Conservation (phyloP, 2,329 filamentous ascomycete species). For the Aspergillus sp. region DNA sequence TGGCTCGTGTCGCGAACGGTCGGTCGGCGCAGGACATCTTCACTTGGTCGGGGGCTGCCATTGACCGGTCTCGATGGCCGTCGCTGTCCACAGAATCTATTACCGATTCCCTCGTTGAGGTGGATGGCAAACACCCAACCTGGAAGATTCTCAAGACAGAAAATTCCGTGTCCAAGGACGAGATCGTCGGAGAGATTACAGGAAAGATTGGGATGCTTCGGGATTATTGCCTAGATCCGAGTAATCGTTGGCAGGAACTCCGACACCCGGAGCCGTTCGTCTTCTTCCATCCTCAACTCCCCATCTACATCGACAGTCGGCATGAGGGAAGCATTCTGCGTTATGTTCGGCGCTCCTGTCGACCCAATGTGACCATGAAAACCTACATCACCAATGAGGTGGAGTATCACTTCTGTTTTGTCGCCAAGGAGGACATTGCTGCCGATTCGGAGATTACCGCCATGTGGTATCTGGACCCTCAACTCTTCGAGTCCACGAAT, state of each 20-base stretch:
- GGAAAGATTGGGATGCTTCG: slow-evolving; percentile 73
- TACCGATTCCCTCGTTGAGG: slow-evolving; percentile 48
- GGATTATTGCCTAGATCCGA: slow-evolving; percentile 66
- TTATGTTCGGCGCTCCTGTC: slow-evolving; percentile 89
- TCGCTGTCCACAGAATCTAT: slow-evolving; percentile 53
- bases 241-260: slow-evolving; percentile 68
- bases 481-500: slow-evolving; percentile 38
- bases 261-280: slow-evolving; percentile 66
- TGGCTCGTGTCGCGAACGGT: slow-evolving; percentile 67
- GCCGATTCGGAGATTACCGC: slow-evolving; percentile 52
- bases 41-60: slow-evolving; percentile 55
- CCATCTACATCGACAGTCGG: slow-evolving; percentile 89
- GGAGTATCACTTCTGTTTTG: slow-evolving; percentile 90
- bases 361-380: slow-evolving; percentile 83
- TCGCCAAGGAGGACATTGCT: slow-evolving; percentile 74
- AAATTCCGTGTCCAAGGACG: slow-evolving; percentile 50
- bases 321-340: slow-evolving; percentile 81
- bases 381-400: slow-evolving; percentile 76
- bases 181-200: slow-evolving; percentile 71
- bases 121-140: slow-evolving; percentile 60
- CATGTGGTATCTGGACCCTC: slow-evolving; percentile 48
- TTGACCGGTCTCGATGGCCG: slow-evolving; percentile 57
- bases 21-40: slow-evolving; percentile 68
- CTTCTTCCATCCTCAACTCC: slow-evolving; percentile 83
- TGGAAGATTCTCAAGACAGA: slow-evolving; percentile 64